Percentiles rank a stretch among this genome's conserved stretches.
These are phyloP conservation scores for Echeveria elegans DNA, from an alignment of 164 flowering plant genomes.

Conservation along the genomic window DNA sequence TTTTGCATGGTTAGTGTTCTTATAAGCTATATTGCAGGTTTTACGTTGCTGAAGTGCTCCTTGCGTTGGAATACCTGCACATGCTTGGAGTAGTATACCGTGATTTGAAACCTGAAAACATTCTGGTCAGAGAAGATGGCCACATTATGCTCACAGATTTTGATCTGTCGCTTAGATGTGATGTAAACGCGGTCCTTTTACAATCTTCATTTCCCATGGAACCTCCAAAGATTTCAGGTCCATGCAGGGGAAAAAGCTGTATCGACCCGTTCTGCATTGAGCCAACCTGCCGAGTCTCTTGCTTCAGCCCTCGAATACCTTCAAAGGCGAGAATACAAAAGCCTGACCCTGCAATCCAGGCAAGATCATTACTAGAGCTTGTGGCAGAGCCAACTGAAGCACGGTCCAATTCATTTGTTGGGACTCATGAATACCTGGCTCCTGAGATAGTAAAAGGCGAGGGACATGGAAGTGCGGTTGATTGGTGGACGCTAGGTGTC, in stretches of 20 bases:
- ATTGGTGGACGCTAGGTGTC: conserved; percentile 37
- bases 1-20: background rate
- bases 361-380: conserved; percentile 22
- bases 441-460: conserved; percentile 36
- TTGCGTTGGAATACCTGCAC: conserved; percentile 18
- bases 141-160: conserved; percentile 17
- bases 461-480: conserved; percentile 35
- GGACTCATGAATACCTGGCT: conserved; percentile 33
- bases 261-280: conserved; percentile 11
- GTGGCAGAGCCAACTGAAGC: conserved; percentile 36
- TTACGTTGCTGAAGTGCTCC: conserved; percentile 18
- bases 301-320: conserved; percentile 29
- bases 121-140: conserved; percentile 13
- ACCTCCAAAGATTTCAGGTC: conserved; percentile 11
- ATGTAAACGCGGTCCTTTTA: conserved; percentile 11
- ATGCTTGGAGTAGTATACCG: conserved; percentile 20
- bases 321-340: conserved; percentile 19
- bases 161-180: conserved; percentile 15
- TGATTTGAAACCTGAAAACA: conserved; percentile 14
- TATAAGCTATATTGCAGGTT: conserved; percentile 10
- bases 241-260: conserved; percentile 13
- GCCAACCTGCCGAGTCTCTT: conserved; percentile 15
- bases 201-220: conserved; percentile 8
- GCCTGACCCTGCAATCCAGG: conserved; percentile 16
- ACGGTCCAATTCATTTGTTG: conserved; percentile 34